Conservation (phyloP, 2,329 filamentous ascomycete species). For the Arachnopeziza araneosa region DNA sequence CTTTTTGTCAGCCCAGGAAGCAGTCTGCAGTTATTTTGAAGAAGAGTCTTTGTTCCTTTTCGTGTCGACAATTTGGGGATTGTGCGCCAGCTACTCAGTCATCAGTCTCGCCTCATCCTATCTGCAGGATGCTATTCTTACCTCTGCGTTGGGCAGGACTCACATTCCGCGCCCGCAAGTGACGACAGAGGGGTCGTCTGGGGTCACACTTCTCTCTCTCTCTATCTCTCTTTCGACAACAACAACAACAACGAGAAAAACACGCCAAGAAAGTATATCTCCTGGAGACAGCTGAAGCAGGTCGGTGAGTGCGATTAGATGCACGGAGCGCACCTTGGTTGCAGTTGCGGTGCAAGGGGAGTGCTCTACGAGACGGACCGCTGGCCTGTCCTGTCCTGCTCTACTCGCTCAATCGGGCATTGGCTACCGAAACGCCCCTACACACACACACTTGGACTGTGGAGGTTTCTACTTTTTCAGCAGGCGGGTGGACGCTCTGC, state of each 20-base stretch:
- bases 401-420: neutral
- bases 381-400: neutral
- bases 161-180: constrained; percentile 4
- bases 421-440: constrained; percentile 1
- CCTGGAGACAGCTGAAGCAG: constrained; percentile 9
- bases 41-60: constrained; percentile 20
- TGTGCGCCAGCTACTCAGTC: constrained; percentile 19
- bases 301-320: constrained; percentile 6
- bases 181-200: constrained; percentile 13
- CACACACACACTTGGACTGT: too few relatives aligned
- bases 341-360: constrained; percentile 8
- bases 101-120: constrained; percentile 8
- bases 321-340: constrained; percentile 21
- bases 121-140: constrained; percentile 4
- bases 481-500: neutral
- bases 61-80: constrained; percentile 15
- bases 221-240: too few relatives aligned
- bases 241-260: too few relatives aligned
- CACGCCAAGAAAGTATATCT: constrained; percentile 2
- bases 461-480: neutral
- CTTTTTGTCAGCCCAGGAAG: neutral
- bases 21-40: constrained; percentile 3
- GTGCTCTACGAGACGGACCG: constrained; percentile 15
- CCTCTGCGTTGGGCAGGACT: constrained; percentile 1
- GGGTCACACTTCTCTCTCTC: constrained; percentile 8